Evolutionary conservation across 164 flowering plant species (phyloP), one percentile per base, ranked within the genome.

Genomic region (Aristolochia fimbriata): DNA sequence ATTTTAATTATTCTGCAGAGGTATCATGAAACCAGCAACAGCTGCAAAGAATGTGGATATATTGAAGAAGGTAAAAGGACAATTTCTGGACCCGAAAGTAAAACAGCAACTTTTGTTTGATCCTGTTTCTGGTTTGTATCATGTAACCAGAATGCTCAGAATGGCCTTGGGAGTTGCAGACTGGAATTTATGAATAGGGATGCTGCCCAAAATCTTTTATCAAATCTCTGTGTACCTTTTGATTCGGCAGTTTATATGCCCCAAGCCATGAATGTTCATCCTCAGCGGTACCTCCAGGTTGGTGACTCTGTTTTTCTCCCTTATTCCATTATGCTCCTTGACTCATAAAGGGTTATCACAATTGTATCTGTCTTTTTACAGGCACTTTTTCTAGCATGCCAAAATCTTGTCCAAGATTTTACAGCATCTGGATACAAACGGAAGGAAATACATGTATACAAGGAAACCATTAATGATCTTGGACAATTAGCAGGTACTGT

Each of bases 201-300:
- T 65, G 73, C 76, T 64, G 91, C 85, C 37, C 74, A 71, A 58
- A 68, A 66, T 48, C 87, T 94, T 59, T 72, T 90, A 15, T 91
- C 96, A 12, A 51, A 78, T 63, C 19, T 94, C 41, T 67, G 61
- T 56, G 64, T 82, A n/a, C 96, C 97, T 71, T 77, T 79, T 48
- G 68, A 81, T 66, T 69, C 73, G 24, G 93, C 93, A 56, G 84
- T 88, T 61, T 81, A 80, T 71, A 88, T 94, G 95, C 99, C 99
- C 22, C 79, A 85, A 67, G 99, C 99, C 65, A 72, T 90, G 46
- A 94, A 78, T 77, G 70, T 93, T 51, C 69, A 87, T 85, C 81
- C 98, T 48, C 83, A 67, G 61, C 72, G 66, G 37, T 90, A 93
- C 76, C 91, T 93, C 55, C 71, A 86, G 94, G 96, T 93, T 1